These are phyloP conservation scores for Xylariales sp. DNA, from an alignment of 2,329 filamentous ascomycete genomes.

Conservation along the genomic window DNA sequence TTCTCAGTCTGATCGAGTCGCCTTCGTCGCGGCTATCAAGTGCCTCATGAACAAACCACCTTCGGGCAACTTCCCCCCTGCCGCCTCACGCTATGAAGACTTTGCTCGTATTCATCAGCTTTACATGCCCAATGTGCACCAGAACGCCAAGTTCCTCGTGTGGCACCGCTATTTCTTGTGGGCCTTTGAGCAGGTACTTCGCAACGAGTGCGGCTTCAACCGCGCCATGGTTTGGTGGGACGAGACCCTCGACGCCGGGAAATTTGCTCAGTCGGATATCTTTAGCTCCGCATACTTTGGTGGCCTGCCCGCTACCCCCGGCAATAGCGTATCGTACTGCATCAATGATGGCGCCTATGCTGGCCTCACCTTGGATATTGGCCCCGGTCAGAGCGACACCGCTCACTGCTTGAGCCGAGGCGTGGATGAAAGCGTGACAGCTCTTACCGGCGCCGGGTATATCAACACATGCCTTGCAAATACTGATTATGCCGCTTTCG, in stretches of 20 bases:
- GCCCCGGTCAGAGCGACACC: background rate
- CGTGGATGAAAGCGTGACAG: slow-evolving; percentile 17
- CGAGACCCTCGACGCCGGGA: slow-evolving; percentile 28
- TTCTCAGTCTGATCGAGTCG: slow-evolving; percentile 20
- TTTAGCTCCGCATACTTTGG: slow-evolving; percentile 25
- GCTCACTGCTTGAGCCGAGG: slow-evolving; percentile 26
- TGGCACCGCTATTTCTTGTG: slow-evolving; percentile 22
- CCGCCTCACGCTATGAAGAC: slow-evolving; percentile 27
- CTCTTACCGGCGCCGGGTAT: slow-evolving; percentile 7
- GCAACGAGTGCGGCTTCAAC: slow-evolving; percentile 26
- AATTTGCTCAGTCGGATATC: slow-evolving; percentile 20
- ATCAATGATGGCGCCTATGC: slow-evolving; percentile 19
- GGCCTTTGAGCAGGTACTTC: slow-evolving; percentile 14
- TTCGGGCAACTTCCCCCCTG: slow-evolving; percentile 18
- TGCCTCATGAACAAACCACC: slow-evolving; percentile 22
- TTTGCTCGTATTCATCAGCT: slow-evolving; percentile 25
- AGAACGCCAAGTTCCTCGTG: slow-evolving; percentile 24
- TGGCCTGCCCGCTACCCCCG: slow-evolving; percentile 18
- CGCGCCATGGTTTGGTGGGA: slow-evolving; percentile 29
- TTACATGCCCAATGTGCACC: slow-evolving; percentile 25
- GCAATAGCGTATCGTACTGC: slow-evolving; percentile 18
- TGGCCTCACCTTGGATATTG: slow-evolving; percentile 11
- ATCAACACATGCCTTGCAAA: slow-evolving; percentile 8
- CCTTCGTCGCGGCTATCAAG: slow-evolving; percentile 22
- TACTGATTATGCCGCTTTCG: slow-evolving; percentile 6